Base-by-base conservation (phyloP, 2,329 filamentous ascomycete genomes). In the Trichoderma pleuroti region DNA sequence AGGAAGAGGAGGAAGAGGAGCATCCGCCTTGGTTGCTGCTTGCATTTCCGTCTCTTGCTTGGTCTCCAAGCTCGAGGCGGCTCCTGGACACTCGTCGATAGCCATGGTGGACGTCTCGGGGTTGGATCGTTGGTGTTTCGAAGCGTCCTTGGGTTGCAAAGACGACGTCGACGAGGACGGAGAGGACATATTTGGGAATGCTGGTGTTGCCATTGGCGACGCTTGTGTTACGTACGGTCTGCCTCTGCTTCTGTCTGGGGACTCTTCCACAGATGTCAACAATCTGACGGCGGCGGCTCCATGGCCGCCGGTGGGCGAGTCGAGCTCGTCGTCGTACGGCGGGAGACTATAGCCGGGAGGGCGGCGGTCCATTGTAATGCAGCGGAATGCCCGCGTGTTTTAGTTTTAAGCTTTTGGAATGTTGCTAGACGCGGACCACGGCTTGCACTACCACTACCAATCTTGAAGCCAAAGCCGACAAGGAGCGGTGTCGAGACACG, bases 211-310 rank as follows among this genome's bases (percentile, higher is more conserved):
- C 57, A 64, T 21, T 71, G 70, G 57, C 64, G 70, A 68, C 56
- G 70, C 21, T 21, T 56, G 64, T 68, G 52, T 30, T 69, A 71
- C 70, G 54, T 71, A 71, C 70, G 65, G 70, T 71, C 56, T 36
- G 34, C 14, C 34, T 36, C 34, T 59, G 56, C 32, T 30, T 59
- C 70, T 71, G 16, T 72, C 71, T 32, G 77, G 74, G n/a, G 85
- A 80, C 60, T 89, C 88, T 76, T 90, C 88, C 78, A 88, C 84
- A 8, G 87, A 90, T 66, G 88, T 90, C 80, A 91, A 81, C 75
- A 91, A 81, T 75, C 89, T 85, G 68, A 91, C 85, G 72, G 84
- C 86, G 39, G 88, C 84, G 57, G 84, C 80, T 76, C 85, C 86
- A 70, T 83, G 81, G 71, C 82, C 82, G 71, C 82, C 82, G 49